These are phyloP conservation scores for Colletotrichum tabaci DNA, from an alignment of 2,329 filamentous ascomycete genomes.

Conservation along the genomic window DNA sequence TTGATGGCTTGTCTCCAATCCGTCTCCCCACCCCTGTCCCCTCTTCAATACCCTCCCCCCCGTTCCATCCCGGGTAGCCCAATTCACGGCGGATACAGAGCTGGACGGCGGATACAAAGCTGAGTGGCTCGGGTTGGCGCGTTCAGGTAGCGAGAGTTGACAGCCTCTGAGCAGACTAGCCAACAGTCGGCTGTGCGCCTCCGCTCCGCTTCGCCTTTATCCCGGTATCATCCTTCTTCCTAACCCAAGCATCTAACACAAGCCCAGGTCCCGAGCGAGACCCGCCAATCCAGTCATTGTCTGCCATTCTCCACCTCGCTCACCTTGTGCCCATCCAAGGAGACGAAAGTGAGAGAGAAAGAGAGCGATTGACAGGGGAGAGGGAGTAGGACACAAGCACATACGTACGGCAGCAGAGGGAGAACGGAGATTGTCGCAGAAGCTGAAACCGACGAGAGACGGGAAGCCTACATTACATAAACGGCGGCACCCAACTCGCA, in stretches of 20 bases:
- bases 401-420: background rate
- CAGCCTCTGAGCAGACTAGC: constrained; percentile 41
- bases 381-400: background rate
- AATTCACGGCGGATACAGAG: constrained; percentile 16
- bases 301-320: constrained; percentile 29
- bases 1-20: constrained; percentile 31
- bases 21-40: constrained; percentile 24
- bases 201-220: constrained; percentile 43
- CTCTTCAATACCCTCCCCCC: constrained; percentile 26
- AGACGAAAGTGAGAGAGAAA: constrained; percentile 10
- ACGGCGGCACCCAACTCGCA: background rate
- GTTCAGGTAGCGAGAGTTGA: constrained; percentile 37
- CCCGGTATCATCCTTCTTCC: constrained; percentile 43
- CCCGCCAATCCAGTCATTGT: constrained; percentile 36
- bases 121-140: constrained; percentile 37
- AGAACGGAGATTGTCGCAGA: background rate
- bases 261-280: constrained; percentile 40
- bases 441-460: background rate
- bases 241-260: constrained; percentile 42
- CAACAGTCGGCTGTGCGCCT: constrained; percentile 43
- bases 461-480: background rate
- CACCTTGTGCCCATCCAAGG: constrained; percentile 14
- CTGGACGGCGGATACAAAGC: constrained; percentile 29
- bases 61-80: constrained; percentile 33
- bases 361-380: background rate